Evolutionary conservation across 2,329 filamentous ascomycete species (phyloP).

Genomic region (Stemphylium beticola): DNA sequence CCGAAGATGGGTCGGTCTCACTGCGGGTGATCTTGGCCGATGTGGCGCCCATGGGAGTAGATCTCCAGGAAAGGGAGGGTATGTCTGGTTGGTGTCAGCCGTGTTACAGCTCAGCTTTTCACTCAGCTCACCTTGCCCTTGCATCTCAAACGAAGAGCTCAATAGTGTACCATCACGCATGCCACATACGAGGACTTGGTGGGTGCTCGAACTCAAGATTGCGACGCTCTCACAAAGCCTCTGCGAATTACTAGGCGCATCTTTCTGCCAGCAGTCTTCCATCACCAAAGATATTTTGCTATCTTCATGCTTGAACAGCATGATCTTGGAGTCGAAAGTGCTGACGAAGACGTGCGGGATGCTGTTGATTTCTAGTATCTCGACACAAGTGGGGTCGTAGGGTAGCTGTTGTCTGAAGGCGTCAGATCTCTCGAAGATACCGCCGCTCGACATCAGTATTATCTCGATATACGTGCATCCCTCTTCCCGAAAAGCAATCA

Average conservation of each 20-base stretch:
- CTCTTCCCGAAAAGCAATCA: conserved; percentile 26
- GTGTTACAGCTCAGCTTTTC: neutral
- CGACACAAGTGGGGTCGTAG: conserved; percentile 43
- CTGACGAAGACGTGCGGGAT: conserved; percentile 35
- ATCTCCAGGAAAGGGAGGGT: conserved; percentile 12
- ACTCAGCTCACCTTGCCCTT: conserved; percentile 12
- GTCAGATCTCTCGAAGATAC: conserved; percentile 17
- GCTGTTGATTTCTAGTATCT: conserved; percentile 33
- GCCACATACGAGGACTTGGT: conserved; percentile 40
- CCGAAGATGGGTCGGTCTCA: conserved; percentile 31
- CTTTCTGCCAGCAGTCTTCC: conserved; percentile 17
- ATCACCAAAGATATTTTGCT: conserved; percentile 12
- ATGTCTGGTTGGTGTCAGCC: conserved; percentile 9
- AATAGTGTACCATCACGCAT: conserved; percentile 45
- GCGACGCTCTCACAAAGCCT: conserved; percentile 42
- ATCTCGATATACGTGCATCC: conserved; percentile 31
- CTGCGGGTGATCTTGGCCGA: conserved; percentile 33
- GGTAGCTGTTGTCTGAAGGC: conserved; percentile 22
- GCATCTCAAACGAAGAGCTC: conserved; percentile 13
- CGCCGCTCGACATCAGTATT: conserved; percentile 22
- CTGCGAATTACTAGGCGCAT: conserved; percentile 2
- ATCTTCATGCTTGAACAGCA: conserved; percentile 24
- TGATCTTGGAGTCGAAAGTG: conserved; percentile 32
- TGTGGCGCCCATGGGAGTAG: conserved; percentile 35
- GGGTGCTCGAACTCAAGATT: conserved; percentile 19